Conservation (phyloP, 306 rosid genomes). For the Trifolium repens region DNA sequence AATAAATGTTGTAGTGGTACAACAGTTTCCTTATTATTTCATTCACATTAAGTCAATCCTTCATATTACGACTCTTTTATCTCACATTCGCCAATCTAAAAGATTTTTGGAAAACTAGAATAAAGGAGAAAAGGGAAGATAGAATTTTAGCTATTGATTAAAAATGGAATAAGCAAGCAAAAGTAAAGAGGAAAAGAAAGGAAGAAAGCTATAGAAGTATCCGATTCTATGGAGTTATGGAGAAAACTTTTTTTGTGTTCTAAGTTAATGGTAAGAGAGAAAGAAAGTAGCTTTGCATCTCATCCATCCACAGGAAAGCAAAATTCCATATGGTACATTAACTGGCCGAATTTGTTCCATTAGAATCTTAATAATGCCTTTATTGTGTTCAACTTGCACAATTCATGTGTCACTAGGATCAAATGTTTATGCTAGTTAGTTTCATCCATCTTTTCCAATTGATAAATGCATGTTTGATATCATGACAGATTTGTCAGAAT, state of each 20-base stretch:
- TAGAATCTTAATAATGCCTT: conserved; percentile 52
- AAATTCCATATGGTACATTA: conserved; percentile 54
- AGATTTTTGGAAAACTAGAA: not conserved
- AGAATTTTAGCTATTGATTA: conserved; percentile 38
- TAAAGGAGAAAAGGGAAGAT: conserved; percentile 10
- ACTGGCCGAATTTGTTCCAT: conserved; percentile 64
- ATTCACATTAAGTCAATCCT: too few species aligned
- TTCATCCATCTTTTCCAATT: conserved; percentile 20
- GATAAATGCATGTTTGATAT: not conserved
- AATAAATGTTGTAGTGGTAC: too few species aligned
- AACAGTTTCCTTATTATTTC: too few species aligned
- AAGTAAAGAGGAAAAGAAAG: conserved; percentile 46
- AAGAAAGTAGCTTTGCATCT: conserved; percentile 62
- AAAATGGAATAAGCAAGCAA: conserved; percentile 32
- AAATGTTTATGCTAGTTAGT: not conserved
- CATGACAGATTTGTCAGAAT: too few species aligned
- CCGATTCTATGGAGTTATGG: conserved; percentile 60
- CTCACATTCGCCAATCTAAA: too few species aligned
- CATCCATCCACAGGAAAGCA: conserved; percentile 49
- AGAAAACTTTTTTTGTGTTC: conserved; percentile 38
- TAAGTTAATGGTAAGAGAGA: conserved; percentile 37
- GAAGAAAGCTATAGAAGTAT: conserved; percentile 58
- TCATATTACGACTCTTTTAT: too few species aligned
- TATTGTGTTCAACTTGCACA: conserved; percentile 37
- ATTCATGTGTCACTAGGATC: conserved; percentile 31